Evolutionary conservation across 108 stramenopile genomes (phyloP), one percentile per base, ranked within the genome.

Genomic region (Schizochytrium sp.): DNA sequence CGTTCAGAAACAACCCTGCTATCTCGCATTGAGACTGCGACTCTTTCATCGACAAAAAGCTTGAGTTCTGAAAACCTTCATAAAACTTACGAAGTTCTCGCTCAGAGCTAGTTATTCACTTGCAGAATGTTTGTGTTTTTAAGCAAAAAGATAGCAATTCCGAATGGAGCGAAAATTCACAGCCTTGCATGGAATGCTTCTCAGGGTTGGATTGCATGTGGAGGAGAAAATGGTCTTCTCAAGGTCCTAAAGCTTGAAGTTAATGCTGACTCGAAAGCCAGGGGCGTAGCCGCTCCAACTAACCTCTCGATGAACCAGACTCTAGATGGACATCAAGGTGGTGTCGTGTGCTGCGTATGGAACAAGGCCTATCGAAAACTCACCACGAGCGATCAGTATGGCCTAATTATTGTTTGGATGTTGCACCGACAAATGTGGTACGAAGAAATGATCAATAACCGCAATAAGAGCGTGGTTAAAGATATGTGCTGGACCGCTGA

Each of bases 341-440:
- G 59, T 46, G 91, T 91, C 40, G 46, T 88, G 49, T 93, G 93
- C 72, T 89, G 92, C 46, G 90, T 93, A 28, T 95, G 94, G 94
- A 95, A 95, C 72, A 89, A 94, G 28, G 91, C 88, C 17, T 92
- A 91, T 87, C 88, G 90, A 19, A 95, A 95, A 91, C 93, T 95
- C n/a, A 94, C 94, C 4, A 94, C 94, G 2, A 89, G 90, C 56
- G 94, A 95, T 87, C 89, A 94, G 87, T 89, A 87, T 13, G 94
- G 94, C n/a, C 72, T 94, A 47, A 95, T 94, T 88, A 95, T 95
- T 59, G 94, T 95, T 41, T 95, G 94, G 94, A 93, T 94, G 92
- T 90, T 94, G 28, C 94, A 94, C 90, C 93, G 93, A 61, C 93
- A 93, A 38, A 57, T 88, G 56, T 95, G 94, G 94, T 94, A 60